Conservation (phyloP, 2,329 filamentous ascomycete genomes). For the Cylindrodendrum hubeiense region DNA sequence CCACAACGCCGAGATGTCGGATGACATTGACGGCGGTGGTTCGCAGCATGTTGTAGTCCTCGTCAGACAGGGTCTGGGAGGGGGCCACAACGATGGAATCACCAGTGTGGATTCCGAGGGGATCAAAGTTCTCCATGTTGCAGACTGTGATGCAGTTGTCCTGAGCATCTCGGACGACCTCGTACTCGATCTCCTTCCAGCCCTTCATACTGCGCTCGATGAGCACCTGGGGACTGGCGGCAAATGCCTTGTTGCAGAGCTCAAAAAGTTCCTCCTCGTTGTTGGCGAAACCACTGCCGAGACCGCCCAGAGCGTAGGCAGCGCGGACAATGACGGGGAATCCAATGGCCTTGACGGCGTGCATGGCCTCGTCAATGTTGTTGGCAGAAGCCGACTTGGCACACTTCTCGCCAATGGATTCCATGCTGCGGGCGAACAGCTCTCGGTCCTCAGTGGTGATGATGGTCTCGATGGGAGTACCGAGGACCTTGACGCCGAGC, state of each 20-base stretch:
- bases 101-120: conserved; percentile 96
- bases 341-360: conserved; percentile 89
- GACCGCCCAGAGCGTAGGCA: conserved; percentile 93
- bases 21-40: conserved; percentile 98
- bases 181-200: conserved; percentile 99
- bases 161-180: conserved; percentile 93
- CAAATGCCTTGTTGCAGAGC: conserved; percentile 94
- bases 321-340: conserved; percentile 98
- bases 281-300: conserved; percentile 95
- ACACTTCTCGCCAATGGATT: conserved; percentile 97
- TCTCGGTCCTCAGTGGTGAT: conserved; percentile 99
- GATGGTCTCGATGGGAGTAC: conserved; percentile 97
- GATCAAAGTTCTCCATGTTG: conserved; percentile 99
- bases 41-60: conserved; percentile 99
- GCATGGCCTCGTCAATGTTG: conserved; percentile 87
- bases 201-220: conserved; percentile 99
- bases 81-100: conserved; percentile 98
- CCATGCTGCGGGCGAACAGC: conserved; percentile 97
- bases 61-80: conserved; percentile 95
- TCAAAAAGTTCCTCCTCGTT: conserved; percentile 85
- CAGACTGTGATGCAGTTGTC: conserved; percentile 99
- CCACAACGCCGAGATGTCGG: conserved; percentile 94
- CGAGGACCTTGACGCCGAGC: conserved; percentile 93
- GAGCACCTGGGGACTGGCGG: conserved; percentile 93
- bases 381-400: conserved; percentile 96